phyloP scores from a whole-genome alignment of 164 flowering plant genomes.

The Annona cherimola region DNA sequence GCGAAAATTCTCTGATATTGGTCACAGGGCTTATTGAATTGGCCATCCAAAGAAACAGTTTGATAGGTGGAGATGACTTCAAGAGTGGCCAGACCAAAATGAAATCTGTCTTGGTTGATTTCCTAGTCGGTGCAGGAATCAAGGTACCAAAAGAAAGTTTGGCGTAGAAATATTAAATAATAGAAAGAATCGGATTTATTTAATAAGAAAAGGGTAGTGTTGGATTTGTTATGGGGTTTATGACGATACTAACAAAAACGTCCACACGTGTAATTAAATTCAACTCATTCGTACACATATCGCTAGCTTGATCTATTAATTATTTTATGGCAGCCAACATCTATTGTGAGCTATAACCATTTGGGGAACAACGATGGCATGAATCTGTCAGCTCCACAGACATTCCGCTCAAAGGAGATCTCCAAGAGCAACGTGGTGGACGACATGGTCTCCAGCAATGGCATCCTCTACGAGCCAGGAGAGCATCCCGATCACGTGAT shows the following conservation, averaged over 20 bases:
- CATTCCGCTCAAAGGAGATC: constrained; percentile 96
- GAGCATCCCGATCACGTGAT: constrained; percentile 99
- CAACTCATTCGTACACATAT: neutral
- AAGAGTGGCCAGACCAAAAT: constrained; percentile 99
- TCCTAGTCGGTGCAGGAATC: constrained; percentile 98
- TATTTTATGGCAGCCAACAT: constrained; percentile 66
- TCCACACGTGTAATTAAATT: no score
- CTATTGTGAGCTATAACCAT: constrained; percentile 98
- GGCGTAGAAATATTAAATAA: no score
- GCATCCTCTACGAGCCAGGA: constrained; percentile 93
- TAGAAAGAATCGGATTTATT: no score
- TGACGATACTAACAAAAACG: no score
- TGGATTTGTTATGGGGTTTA: no score
- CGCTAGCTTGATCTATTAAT: neutral
- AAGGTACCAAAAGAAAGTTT: constrained; percentile 39
- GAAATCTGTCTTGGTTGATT: constrained; percentile 96
- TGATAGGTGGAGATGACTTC: constrained; percentile 98
- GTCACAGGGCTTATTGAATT: constrained; percentile 80
- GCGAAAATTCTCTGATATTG: no score
- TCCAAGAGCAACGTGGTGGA: constrained; percentile 98
- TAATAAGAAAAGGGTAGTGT: no score
- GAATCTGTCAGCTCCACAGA: constrained; percentile 98
- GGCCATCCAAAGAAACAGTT: constrained; percentile 70
- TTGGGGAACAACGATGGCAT: constrained; percentile 98
- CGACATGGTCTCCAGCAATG: constrained; percentile 99